phyloP scores from a whole-genome alignment of 345 rosid species.

The Raphanus sativus region DNA sequence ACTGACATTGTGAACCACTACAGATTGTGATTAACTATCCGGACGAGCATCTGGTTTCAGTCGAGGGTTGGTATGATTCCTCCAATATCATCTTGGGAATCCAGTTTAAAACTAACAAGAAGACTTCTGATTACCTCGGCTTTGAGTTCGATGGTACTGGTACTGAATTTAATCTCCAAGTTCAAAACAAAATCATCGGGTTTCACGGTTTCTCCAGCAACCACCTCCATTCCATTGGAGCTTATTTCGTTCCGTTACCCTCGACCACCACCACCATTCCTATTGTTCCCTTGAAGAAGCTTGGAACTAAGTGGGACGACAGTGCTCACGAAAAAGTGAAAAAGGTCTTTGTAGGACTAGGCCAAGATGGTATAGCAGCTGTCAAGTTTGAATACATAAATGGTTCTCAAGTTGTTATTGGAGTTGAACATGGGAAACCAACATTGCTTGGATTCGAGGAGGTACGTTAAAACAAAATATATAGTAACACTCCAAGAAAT shows the following conservation, averaged over 20 bases:
- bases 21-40: conserved; percentile 28
- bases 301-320: conserved; percentile 37
- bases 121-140: conserved; percentile 18
- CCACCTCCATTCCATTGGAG: conserved; percentile 22
- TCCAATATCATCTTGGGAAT: conserved; percentile 20
- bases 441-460: conserved; percentile 19
- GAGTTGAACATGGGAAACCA: conserved; percentile 13
- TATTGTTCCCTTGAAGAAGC: conserved; percentile 3
- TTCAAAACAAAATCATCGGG: conserved; percentile 25
- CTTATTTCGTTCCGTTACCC: conserved; percentile 24
- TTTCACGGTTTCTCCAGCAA: conserved; percentile 25
- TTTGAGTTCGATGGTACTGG: neutral
- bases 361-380: conserved; percentile 17
- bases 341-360: conserved; percentile 24
- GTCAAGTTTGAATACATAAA: conserved; percentile 30
- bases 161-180: conserved; percentile 17
- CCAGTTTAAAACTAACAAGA: conserved; percentile 26
- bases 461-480: conserved; percentile 6
- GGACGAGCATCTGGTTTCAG: conserved; percentile 15
- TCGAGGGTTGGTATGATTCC: conserved; percentile 27
- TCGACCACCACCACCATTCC: neutral
- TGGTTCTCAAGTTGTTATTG: conserved; percentile 9
- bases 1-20: neutral
- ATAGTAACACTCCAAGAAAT: neutral
- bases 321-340: conserved; percentile 22